Base-by-base conservation (phyloP, 2,329 filamentous ascomycete species). In the Fusarium anguioides region DNA sequence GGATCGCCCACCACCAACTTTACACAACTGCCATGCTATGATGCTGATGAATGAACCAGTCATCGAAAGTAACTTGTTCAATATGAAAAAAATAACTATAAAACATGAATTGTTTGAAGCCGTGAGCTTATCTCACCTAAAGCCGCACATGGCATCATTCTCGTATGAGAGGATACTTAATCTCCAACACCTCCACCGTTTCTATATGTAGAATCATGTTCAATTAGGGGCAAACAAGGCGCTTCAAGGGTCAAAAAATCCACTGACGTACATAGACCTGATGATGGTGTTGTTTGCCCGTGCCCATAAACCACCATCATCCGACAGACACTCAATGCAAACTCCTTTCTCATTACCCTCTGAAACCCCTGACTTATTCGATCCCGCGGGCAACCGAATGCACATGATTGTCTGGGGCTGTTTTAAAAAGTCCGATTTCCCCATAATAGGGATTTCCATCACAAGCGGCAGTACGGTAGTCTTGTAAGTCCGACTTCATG, bases 201-300 rank as follows among this genome's bases (percentile, higher is more conserved):
- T 47, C 8, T 41, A 18, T 57, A 15, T 45, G 41, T 42, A n/a
- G 45, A 46, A 24, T 51, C 41, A 48, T n/a, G 36, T 8, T 35
- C n/a, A 40, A 26, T 39, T 27, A 49, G 39, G 62, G 39, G 42
- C 29, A 42, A 33, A 37, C 31, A 46, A 20, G 8, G 45, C 29
- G 20, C 21, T 29, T 36, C 47, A 20, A 26, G 36, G 46, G 26
- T 33, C 26, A 36, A 50, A n/a, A 27, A 27, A 39, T 35, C 49
- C 6, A 59, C 45, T 37, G 35, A 48, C 61, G 48, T 46, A 47
- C 27, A 33, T 45, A 20, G 41, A 58, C 57, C 52, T 69, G 68
- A 69, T 41, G 27, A 68, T 71, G 69, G 64, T 70, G 69, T 68
- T 66, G 69, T 71, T 57, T 51, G 35, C 41, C 50, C 60, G 46